Evolutionary conservation across 2,329 filamentous ascomycete species (phyloP).

Genomic region (Phialophora expanda): DNA sequence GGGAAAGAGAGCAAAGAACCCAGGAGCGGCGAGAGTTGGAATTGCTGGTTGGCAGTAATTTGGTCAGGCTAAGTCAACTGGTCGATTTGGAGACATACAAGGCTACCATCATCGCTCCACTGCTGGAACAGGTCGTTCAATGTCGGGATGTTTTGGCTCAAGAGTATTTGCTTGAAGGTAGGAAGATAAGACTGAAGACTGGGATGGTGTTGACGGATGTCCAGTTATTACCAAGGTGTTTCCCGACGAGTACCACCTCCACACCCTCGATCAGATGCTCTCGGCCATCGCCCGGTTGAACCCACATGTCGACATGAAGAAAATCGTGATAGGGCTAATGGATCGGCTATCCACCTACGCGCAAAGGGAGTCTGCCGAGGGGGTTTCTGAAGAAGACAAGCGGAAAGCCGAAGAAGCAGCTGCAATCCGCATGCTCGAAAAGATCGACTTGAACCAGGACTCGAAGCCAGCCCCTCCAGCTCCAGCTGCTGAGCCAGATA

Average conservation of each 20-base stretch:
- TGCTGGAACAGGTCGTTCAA: slow-evolving; percentile 96
- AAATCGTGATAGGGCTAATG: slow-evolving; percentile 97
- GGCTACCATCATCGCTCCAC: slow-evolving; percentile 80
- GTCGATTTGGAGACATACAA: slow-evolving; percentile 96
- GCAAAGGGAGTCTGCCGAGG: slow-evolving; percentile 75
- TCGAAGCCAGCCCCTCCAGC: slow-evolving; percentile 42
- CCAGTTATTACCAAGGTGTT: slow-evolving; percentile 96
- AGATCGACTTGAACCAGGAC: slow-evolving; percentile 65
- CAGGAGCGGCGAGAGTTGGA: slow-evolving; percentile 95
- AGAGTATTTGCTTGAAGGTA: slow-evolving; percentile 89
- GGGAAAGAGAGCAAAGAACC: slow-evolving; percentile 89
- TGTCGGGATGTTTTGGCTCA: slow-evolving; percentile 96
- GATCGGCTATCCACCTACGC: slow-evolving; percentile 93
- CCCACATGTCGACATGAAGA: slow-evolving; percentile 96
- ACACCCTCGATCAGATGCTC: slow-evolving; percentile 93
- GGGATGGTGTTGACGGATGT: slow-evolving; percentile 2
- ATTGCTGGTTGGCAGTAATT: slow-evolving; percentile 92
- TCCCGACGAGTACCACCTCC: slow-evolving; percentile 96
- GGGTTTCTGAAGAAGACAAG: slow-evolving; percentile 71
- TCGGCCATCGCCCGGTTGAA: slow-evolving; percentile 91
- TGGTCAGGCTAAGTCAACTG: slow-evolving; percentile 91
- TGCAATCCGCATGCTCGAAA: slow-evolving; percentile 76
- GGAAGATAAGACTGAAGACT: slow-evolving; percentile 21
- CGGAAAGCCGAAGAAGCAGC: slow-evolving; percentile 84
- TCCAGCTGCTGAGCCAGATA: slow-evolving; percentile 38